A percentile compares a stretch with the other conserved stretches of the same genome.
Conservation (phyloP, 2,329 filamentous ascomycete species). For the Tolypocladium amazonense region DNA sequence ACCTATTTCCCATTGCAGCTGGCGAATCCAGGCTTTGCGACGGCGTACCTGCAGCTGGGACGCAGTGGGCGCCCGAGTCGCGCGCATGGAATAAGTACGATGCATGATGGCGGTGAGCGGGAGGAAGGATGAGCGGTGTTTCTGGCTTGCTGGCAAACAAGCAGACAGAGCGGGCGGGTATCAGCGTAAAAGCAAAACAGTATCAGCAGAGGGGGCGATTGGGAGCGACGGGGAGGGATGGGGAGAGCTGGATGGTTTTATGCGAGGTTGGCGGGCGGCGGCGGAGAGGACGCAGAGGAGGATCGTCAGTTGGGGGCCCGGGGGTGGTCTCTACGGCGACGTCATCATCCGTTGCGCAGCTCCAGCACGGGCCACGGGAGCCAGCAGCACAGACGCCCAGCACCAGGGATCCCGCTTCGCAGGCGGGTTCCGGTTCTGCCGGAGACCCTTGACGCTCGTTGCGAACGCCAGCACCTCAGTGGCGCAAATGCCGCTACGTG, state of each 20-base stretch:
- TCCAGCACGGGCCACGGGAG: neutral
- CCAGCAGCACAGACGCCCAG: neutral
- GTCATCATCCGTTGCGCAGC: slow-evolving; percentile 6
- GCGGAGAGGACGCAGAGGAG: slow-evolving; percentile 3
- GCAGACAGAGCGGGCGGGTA: neutral
- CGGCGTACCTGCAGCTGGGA: slow-evolving; percentile 53
- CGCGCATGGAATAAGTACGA: slow-evolving; percentile 98
- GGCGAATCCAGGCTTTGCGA: neutral
- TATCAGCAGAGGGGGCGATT: slow-evolving; percentile 1
- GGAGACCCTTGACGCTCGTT: neutral
- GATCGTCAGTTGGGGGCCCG: slow-evolving; percentile 2
- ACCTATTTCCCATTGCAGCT: neutral
- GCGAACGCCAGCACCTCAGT: neutral
- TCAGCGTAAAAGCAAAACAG: slow-evolving; percentile 1
- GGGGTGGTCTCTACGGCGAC: slow-evolving; percentile 7
- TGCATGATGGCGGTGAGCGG: slow-evolving; percentile 55
- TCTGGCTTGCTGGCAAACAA: neutral
- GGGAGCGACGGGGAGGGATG: neutral
- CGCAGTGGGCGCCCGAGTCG: slow-evolving; percentile 89
- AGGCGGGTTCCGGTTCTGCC: neutral
- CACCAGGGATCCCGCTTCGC: neutral
- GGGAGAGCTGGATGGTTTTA: slow-evolving; percentile 6
- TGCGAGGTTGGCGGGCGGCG: slow-evolving; percentile 1
- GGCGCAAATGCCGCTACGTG: neutral
- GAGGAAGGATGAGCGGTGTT: neutral